Evolutionary conservation across 768 basidiomycete genomes (phyloP).

Genomic region (Tulasnella sp.): DNA sequence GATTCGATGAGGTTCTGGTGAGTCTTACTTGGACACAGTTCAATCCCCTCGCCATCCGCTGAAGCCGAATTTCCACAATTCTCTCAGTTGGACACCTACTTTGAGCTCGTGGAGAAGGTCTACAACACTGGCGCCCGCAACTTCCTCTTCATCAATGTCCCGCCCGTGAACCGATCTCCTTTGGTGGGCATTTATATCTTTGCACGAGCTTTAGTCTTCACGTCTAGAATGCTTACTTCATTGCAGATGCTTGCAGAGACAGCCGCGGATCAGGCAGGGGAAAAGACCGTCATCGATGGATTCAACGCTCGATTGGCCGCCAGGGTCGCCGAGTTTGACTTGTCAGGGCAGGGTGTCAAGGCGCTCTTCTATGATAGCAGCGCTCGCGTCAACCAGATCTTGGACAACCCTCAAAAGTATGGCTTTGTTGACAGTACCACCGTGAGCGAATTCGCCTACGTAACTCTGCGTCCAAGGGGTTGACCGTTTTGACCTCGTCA

Average conservation of each 20-base stretch:
- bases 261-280: constrained; percentile 28
- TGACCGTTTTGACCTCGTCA: background rate
- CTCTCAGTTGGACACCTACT: constrained; percentile 34
- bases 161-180: constrained; percentile 45
- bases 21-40: no score
- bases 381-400: constrained; percentile 37
- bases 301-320: constrained; percentile 43
- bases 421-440: constrained; percentile 44
- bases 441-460: background rate
- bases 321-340: constrained; percentile 32
- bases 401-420: constrained; percentile 38
- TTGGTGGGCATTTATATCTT: constrained; percentile 33
- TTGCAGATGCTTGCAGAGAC: constrained; percentile 39
- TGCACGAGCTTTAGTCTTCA: background rate
- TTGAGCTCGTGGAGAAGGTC: constrained; percentile 28
- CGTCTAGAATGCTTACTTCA: background rate
- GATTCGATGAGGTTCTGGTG: no score
- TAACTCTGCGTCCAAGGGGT: constrained; percentile 18
- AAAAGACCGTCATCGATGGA: constrained; percentile 37
- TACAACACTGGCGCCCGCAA: constrained; percentile 48
- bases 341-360: constrained; percentile 35
- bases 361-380: constrained; percentile 43
- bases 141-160: constrained; percentile 54
- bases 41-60: no score
- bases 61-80: no score